Conservation (phyloP, 164 flowering plant genomes). For the Kingdonia uniflora region DNA sequence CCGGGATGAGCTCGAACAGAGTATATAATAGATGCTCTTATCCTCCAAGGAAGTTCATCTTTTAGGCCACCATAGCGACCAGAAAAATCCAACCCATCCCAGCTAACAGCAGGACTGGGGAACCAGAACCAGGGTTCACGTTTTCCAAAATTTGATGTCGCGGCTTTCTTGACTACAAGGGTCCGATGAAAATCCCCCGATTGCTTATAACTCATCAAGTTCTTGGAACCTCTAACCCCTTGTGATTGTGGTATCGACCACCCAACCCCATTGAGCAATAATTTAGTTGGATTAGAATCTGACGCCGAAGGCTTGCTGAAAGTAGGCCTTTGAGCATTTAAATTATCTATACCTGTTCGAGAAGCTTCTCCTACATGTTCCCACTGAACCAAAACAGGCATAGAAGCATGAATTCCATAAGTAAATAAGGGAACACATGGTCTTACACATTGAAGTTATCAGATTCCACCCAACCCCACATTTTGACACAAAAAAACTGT, state of each 20-base stretch:
- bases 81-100: constrained; percentile 75
- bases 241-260: constrained; percentile 95
- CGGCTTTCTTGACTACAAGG: constrained; percentile 19
- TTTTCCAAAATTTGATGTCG: constrained; percentile 23
- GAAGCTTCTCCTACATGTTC: constrained; percentile 60
- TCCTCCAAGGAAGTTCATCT: constrained; percentile 94
- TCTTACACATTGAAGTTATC: too few relatives aligned
- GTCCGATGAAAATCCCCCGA: constrained; percentile 20
- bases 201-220: constrained; percentile 33
- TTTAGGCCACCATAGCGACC: constrained; percentile 64
- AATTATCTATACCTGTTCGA: constrained; percentile 31
- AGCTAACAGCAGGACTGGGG: constrained; percentile 61
- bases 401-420: constrained; percentile 11
- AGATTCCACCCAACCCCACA: too few relatives aligned
- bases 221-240: constrained; percentile 48
- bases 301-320: constrained; percentile 30
- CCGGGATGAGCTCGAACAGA: constrained; percentile 92
- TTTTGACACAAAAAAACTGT: too few relatives aligned
- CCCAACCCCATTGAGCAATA: constrained; percentile 81
- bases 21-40: constrained; percentile 64
- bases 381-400: constrained; percentile 62
- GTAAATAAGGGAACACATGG: too few relatives aligned
- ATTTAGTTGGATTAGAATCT: constrained; percentile 65
- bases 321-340: constrained; percentile 28
- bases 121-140: constrained; percentile 94